Base-by-base conservation (phyloP, 176 grass and related monocot genomes). In the Alloteropsis semialata region DNA sequence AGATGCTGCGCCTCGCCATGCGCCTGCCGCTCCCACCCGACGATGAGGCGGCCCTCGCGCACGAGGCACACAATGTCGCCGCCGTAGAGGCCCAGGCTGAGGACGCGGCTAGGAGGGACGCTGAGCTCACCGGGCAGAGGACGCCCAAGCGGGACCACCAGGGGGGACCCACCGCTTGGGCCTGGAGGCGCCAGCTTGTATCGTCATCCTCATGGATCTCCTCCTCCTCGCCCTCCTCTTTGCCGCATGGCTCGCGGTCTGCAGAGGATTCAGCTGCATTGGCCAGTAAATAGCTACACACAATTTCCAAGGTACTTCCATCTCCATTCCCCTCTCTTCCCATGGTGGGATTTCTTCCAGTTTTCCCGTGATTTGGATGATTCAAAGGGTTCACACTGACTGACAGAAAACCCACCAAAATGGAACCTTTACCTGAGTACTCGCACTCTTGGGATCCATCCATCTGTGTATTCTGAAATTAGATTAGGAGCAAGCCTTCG, bases 121-220 rank as follows among this genome's bases (percentile, higher is more conserved):
- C 38, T 51, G 84, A 86, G 38, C 65, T 86, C 56, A 38, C 25
- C 37, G 64, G 58, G 3, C 38, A 74, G 84, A 64, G 58, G 22
- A 82, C 78, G 79, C 84, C 72, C 46, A 86, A 82, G 79, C 15
- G 79, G 66, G 72, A 72, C 21, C 64, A n/a, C 32, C 45, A 29
- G 24, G 75, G 51, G 2, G 62, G 62, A 22, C 56, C 44, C 1
- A 21, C 62, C 13, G 79, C 39, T 2, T 77, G 39, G 56, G n/a
- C 83, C 15, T 90, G 84, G 88, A 83, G 79, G 67, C 88, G 84
- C 1, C 74, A 87, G 59, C 84, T 90, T 86, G 74, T 66, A 44
- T 87, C 6, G 76, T 90, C 73, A 38, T 90, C 58, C 67, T 90
- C n/a, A n/a, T n/a, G 50, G 88, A 90, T 90, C 88, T 90, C 66